Evolutionary conservation across 1,284 basidiomycete genomes (phyloP).

Genomic region (Heterobasidion irregulare): DNA sequence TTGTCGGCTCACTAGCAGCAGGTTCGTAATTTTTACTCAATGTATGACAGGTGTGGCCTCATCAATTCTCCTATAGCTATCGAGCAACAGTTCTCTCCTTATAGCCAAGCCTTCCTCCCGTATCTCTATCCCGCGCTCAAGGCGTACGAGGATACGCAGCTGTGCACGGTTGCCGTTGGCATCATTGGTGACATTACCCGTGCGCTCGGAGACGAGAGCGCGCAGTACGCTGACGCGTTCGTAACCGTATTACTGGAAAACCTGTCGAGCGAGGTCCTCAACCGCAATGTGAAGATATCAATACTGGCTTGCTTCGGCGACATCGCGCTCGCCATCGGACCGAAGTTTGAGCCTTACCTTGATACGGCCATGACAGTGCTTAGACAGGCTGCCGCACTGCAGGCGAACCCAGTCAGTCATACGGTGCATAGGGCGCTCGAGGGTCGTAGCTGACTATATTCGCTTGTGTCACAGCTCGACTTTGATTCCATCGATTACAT

Average conservation of each 20-base stretch:
- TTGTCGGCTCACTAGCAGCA: conserved; percentile 83
- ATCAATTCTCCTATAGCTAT: conserved; percentile 41
- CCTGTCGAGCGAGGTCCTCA: conserved; percentile 84
- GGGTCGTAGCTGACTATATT: conserved; percentile 3
- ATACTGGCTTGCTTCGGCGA: conserved; percentile 96
- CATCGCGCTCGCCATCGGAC: conserved; percentile 88
- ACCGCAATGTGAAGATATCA: conserved; percentile 93
- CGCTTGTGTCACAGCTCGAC: conserved; percentile 47
- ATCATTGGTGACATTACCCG: conserved; percentile 94
- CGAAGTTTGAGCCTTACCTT: conserved; percentile 84
- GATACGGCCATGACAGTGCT: conserved; percentile 89
- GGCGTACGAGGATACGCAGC: conserved; percentile 90
- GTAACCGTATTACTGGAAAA: conserved; percentile 91
- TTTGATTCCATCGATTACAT: conserved; percentile 93
- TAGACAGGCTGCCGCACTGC: conserved; percentile 81
- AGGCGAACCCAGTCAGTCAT: conserved; percentile 71
- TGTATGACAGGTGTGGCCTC: not conserved
- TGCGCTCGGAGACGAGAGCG: conserved; percentile 79
- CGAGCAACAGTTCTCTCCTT: conserved; percentile 81
- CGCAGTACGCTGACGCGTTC: conserved; percentile 80
- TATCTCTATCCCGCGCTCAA: conserved; percentile 88
- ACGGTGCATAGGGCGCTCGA: conserved; percentile 1
- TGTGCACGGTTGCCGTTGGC: conserved; percentile 94
- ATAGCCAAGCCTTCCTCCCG: conserved; percentile 86
- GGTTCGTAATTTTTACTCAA: conserved; percentile 27